These are phyloP conservation scores for Anthracocystis walkeri DNA, from an alignment of 1,284 basidiomycete species.

Conservation along the genomic window DNA sequence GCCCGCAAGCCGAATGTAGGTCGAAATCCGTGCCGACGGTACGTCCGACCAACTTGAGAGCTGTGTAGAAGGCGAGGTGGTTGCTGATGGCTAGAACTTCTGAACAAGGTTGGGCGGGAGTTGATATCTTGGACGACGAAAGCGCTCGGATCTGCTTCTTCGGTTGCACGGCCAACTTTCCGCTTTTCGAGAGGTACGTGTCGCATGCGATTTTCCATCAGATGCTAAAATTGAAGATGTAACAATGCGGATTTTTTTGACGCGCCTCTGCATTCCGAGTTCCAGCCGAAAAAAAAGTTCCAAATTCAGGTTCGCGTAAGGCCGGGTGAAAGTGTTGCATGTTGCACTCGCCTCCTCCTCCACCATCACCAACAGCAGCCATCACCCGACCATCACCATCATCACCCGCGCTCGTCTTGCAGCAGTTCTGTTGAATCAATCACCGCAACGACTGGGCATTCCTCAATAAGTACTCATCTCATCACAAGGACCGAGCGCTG, in stretches of 20 bases:
- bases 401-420: background rate
- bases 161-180: conserved; percentile 9
- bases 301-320: conserved; percentile 3
- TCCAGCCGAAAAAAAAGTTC: background rate
- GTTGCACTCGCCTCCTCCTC: conserved; percentile 8
- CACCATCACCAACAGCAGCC: background rate
- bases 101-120: background rate
- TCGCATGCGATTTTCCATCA: background rate
- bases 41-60: too few relatives aligned
- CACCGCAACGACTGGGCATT: background rate
- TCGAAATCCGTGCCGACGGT: too few relatives aligned
- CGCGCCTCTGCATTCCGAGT: background rate
- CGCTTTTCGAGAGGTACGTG: conserved; percentile 6
- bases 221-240: background rate
- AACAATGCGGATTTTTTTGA: background rate
- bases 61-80: background rate
- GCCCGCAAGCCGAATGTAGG: too few relatives aligned
- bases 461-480: background rate
- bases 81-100: background rate
- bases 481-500: conserved; percentile 27
- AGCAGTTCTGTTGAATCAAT: background rate
- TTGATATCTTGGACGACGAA: conserved; percentile 2
- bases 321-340: background rate
- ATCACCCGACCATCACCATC: background rate
- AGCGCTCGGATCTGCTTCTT: conserved; percentile 16